Evolutionary conservation across 345 rosid genomes (phyloP).

Genomic region (Isatis tinctoria): DNA sequence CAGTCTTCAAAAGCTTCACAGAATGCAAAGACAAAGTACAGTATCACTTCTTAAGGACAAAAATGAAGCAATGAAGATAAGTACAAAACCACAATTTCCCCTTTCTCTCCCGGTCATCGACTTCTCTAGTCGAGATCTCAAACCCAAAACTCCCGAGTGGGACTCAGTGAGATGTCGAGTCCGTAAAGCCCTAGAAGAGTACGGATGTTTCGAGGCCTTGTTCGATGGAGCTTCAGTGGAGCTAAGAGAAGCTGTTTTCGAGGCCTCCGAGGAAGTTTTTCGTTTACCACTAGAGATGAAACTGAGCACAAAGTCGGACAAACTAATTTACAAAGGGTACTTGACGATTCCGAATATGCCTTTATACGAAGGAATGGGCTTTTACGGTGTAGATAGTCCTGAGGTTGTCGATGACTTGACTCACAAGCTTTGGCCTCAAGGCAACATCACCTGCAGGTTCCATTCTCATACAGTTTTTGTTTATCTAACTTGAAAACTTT

Average conservation of each 20-base stretch:
- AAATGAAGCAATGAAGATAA: not conserved
- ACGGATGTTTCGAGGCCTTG: conserved; percentile 56
- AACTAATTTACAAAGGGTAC: not conserved
- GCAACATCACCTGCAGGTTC: conserved; percentile 26
- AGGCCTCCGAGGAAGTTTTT: conserved; percentile 42
- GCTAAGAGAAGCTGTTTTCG: conserved; percentile 31
- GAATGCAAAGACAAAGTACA: not conserved
- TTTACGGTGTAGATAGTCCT: conserved; percentile 13
- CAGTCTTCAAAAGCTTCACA: not conserved
- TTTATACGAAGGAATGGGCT: conserved; percentile 26
- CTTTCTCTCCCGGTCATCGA: conserved; percentile 41
- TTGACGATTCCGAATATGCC: conserved; percentile 5
- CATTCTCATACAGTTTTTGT: not conserved
- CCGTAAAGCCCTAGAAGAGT: conserved; percentile 44
- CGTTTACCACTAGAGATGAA: conserved; percentile 43
- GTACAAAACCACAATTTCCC: not conserved
- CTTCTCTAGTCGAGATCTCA: conserved; percentile 32
- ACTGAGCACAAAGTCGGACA: conserved; percentile 26
- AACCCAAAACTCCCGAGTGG: conserved; percentile 42
- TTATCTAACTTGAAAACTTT: not conserved
- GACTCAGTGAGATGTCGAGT: conserved; percentile 33
- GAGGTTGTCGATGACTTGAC: conserved; percentile 16
- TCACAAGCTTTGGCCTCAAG: conserved; percentile 29
- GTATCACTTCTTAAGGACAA: not conserved
- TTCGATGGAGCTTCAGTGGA: too few relatives aligned